phyloP scores from a whole-genome alignment of 495 filamentous ascomycete species.

The Penicillium atrosanguineum region DNA sequence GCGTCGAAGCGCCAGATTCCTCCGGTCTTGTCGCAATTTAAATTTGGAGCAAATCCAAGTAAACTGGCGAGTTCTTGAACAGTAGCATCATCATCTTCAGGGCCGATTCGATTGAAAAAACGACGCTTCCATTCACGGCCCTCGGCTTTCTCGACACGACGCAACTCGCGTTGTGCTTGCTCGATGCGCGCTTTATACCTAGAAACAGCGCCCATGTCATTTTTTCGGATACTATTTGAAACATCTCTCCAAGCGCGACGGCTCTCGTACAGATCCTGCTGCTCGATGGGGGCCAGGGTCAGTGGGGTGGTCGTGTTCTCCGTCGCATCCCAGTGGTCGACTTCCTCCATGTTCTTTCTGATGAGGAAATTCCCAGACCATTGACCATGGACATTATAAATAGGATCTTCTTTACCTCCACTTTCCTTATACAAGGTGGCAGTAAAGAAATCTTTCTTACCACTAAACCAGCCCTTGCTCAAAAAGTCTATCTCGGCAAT shows the following conservation, averaged over 20 bases:
- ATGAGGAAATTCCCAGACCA: constrained; percentile 86
- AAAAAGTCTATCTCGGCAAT: constrained; percentile 90
- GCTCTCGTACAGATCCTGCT: constrained; percentile 86
- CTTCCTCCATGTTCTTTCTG: constrained; percentile 70
- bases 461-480: constrained; percentile 88
- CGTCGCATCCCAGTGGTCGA: constrained; percentile 70
- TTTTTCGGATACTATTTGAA: constrained; percentile 69
- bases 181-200: constrained; percentile 86
- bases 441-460: constrained; percentile 90
- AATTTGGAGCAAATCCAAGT: constrained; percentile 47
- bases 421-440: constrained; percentile 71
- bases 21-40: constrained; percentile 77
- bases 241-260: constrained; percentile 87
- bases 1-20: constrained; percentile 85
- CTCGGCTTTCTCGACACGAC: constrained; percentile 75
- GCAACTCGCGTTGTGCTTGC: constrained; percentile 80
- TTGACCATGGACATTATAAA: constrained; percentile 88
- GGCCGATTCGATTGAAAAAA: constrained; percentile 65
- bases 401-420: constrained; percentile 71
- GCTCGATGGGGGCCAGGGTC: constrained; percentile 66
- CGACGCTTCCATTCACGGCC: constrained; percentile 77
- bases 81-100: constrained; percentile 47
- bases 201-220: constrained; percentile 79
- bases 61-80: constrained; percentile 59
- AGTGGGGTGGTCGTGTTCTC: constrained; percentile 61